Evolutionary conservation across 1,284 basidiomycete species (phyloP).

Genomic region (Binderoboletus segoi): DNA sequence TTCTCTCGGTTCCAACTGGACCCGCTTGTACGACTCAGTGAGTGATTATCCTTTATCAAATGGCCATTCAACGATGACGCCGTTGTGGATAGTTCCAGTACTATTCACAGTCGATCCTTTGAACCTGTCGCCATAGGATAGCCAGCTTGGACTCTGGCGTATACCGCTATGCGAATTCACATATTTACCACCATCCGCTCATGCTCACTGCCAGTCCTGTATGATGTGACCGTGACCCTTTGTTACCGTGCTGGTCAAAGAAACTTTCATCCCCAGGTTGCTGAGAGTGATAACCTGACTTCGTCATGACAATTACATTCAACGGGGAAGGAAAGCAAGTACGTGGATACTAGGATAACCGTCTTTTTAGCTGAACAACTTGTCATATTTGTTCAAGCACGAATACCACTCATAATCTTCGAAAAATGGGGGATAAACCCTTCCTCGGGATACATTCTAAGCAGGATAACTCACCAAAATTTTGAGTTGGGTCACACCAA

Average conservation of each 20-base stretch:
- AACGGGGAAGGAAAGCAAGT: not conserved
- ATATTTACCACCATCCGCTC: not conserved
- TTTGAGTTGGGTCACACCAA: slow-evolving; percentile 64
- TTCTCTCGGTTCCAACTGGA: slow-evolving; percentile 91
- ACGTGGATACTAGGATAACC: not conserved
- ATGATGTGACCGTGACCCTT: not conserved
- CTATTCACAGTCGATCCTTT: slow-evolving; percentile 82
- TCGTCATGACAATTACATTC: not conserved
- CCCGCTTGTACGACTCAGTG: slow-evolving; percentile 89
- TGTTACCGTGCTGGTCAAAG: not conserved
- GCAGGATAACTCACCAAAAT: slow-evolving; percentile 54
- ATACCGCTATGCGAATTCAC: slow-evolving; percentile 1
- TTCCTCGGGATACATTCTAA: not conserved
- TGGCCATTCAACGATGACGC: slow-evolving; percentile 6
- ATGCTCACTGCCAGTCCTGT: not conserved
- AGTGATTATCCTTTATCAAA: slow-evolving; percentile 27
- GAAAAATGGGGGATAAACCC: slow-evolving; percentile 7
- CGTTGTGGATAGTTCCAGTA: slow-evolving; percentile 66
- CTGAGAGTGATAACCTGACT: not conserved
- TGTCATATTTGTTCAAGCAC: slow-evolving; percentile 72
- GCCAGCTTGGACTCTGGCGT: slow-evolving; percentile 2
- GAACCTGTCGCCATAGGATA: slow-evolving; percentile 18
- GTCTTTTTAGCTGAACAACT: slow-evolving; percentile 45
- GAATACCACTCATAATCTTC: slow-evolving; percentile 82
- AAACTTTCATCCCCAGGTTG: not conserved